Evolutionary conservation across 208 protist species (phyloP).

Genomic region (Wallacemonas collosoma): DNA sequence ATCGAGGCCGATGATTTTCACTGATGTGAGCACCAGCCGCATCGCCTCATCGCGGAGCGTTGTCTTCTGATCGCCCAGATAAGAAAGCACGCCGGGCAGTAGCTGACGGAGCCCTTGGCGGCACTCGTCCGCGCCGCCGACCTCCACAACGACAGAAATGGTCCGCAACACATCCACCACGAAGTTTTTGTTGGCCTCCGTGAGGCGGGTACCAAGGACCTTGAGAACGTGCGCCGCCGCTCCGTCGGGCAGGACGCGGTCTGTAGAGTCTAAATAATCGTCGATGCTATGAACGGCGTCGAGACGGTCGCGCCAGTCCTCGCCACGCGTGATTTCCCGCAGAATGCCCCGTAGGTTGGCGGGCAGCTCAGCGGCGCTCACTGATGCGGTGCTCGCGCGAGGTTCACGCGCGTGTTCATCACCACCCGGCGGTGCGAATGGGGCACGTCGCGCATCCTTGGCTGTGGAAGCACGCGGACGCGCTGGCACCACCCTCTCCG

Average conservation of each 20-base stretch:
- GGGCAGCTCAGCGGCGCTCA: slow-evolving; percentile 14
- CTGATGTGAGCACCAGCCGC: slow-evolving; percentile 47
- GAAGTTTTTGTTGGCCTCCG: slow-evolving; percentile 88
- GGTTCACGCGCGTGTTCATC: not conserved
- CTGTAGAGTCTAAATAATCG: slow-evolving; percentile 46
- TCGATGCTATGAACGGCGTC: slow-evolving; percentile 64
- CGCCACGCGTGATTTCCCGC: slow-evolving; percentile 55
- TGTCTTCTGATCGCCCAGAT: slow-evolving; percentile 84
- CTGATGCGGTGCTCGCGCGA: slow-evolving; percentile 1
- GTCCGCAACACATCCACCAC: slow-evolving; percentile 83
- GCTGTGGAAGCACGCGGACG: slow-evolving; percentile 10
- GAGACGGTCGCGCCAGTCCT: slow-evolving; percentile 80
- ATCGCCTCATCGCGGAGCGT: slow-evolving; percentile 77
- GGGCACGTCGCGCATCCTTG: not conserved
- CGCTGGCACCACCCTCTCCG: slow-evolving; percentile 10
- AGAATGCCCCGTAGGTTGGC: slow-evolving; percentile 37
- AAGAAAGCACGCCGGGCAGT: slow-evolving; percentile 61
- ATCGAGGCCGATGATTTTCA: slow-evolving; percentile 73
- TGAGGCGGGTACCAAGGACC: slow-evolving; percentile 67
- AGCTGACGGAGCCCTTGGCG: slow-evolving; percentile 45
- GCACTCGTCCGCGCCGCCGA: slow-evolving; percentile 47
- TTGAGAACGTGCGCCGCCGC: slow-evolving; percentile 51
- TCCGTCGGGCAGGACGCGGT: slow-evolving; percentile 39
- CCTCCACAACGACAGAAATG: slow-evolving; percentile 61
- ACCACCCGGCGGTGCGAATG: slow-evolving; percentile 6